Evolutionary conservation across 495 filamentous ascomycete species (phyloP), one percentile per base, ranked within the genome.

Genomic region (Diplogelasinospora grovesii): DNA sequence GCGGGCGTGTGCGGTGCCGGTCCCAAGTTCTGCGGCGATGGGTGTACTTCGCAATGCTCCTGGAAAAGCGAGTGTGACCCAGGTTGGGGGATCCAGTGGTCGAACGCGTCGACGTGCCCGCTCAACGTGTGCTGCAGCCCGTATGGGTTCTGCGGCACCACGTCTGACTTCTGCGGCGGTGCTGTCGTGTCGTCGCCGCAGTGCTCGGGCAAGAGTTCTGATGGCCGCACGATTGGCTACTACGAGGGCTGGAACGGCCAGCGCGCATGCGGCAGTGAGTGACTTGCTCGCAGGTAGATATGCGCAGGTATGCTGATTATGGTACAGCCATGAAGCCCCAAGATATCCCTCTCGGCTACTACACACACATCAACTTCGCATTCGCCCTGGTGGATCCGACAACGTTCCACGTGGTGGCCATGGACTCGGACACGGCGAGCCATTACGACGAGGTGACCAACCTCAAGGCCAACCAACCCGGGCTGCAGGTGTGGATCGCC

Each of bases 401-500:
- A 11, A 38, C 45, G 5, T 42, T 43, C 33, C 23, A 33, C 22
- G 15, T 49, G 10, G 40, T 8, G 7, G 18, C 36, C 30, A 35
- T 41, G 22, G 64, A 59, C 41, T 8, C 35, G n/a, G n/a, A 38
- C 8, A 38, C 41, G 21, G 37, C 18, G 15, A 18, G 21, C 7
- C 36, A 31, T 9, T 47, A 44, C 35, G 28, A 33, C 5, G 32
- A 48, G 2, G 24, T 59, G 8, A 54, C 54, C 1, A 36, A 27
- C 13, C 23, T 66, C 10, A 66, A 66, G 39, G 6, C 9, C 5
- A 26, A 22, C 4, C 45, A 65, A 24, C 25, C 43, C 0, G 51
- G 46, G 13, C 45, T 69, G 0, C 26, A 64, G 45, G 52, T 61
- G n/a, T 63, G 43, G 26, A 48, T 70, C 22, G 41, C 55, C 25